These are phyloP conservation scores for Coniochaeta sp. DNA, from an alignment of 2,329 filamentous ascomycete genomes.

Conservation along the genomic window DNA sequence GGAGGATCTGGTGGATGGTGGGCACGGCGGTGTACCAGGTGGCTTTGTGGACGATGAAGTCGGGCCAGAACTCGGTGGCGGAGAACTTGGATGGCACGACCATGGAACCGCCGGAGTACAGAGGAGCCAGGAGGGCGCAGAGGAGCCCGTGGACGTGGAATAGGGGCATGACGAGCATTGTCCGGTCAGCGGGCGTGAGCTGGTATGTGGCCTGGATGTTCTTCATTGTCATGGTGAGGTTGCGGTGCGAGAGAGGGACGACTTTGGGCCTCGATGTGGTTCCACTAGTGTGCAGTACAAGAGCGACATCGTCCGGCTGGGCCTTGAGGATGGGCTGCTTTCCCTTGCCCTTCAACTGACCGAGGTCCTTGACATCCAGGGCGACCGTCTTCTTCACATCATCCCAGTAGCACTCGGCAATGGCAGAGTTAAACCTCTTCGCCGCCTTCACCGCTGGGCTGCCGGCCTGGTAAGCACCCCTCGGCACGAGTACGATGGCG, in stretches of 20 bases:
- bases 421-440: constrained; percentile 71
- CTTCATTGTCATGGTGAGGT: constrained; percentile 74
- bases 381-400: constrained; percentile 55
- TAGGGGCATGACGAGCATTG: constrained; percentile 82
- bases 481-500: constrained; percentile 68
- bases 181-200: constrained; percentile 64
- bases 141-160: constrained; percentile 89
- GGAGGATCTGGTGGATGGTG: constrained; percentile 83
- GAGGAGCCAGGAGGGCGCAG: constrained; percentile 71
- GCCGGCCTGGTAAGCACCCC: constrained; percentile 58
- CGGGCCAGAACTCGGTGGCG: constrained; percentile 73
- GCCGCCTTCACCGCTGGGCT: constrained; percentile 71
- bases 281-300: constrained; percentile 78
- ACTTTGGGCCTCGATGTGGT: constrained; percentile 83
- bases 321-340: constrained; percentile 36
- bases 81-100: constrained; percentile 76
- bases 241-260: constrained; percentile 73
- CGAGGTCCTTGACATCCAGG: constrained; percentile 70
- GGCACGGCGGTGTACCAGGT: constrained; percentile 95
- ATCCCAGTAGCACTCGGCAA: constrained; percentile 83
- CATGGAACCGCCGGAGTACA: constrained; percentile 70
- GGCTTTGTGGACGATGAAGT: constrained; percentile 66
- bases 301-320: constrained; percentile 69
- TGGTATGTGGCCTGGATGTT: constrained; percentile 77
- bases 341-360: constrained; percentile 48